Evolutionary conservation across 1,284 basidiomycete species (phyloP), one percentile per base, ranked within the genome.

Genomic region (Mycena citricolor): DNA sequence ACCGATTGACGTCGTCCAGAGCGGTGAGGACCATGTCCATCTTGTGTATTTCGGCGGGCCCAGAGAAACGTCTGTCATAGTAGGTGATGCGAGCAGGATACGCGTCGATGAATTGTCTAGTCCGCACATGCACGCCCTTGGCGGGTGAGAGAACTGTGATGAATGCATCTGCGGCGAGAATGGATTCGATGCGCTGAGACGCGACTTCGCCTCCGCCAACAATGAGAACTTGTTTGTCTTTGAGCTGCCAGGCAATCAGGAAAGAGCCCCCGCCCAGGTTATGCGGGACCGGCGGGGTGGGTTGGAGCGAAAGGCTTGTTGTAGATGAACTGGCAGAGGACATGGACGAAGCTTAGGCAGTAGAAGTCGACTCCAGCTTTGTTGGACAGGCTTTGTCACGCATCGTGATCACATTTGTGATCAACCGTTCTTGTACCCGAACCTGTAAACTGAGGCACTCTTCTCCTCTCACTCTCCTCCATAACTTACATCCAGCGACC

Each of bases 1-100:
- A 90, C 41, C 83, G 72, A 1, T 74, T 70, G 44, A 84, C 79
- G 63, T 97, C 86, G 69, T 98, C 94, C 38, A 98, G 85, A 11
- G 95, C 95, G 2, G 93, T 95, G 41, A 98, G 80, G 35, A 97
- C 91, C 86, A 99, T 90, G 65, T 94, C 90, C 55, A 81, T 81
- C 41, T 73, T 76, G 14, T 71, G 65, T 33, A 87, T 70, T 49
- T 89, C 83, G 19, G 70, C 68, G 5, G 70, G 61, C 22, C 76
- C 77, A 17, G 65, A 61, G 56, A 90, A 95, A 36, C 67, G 54
- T 39, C 90, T 81, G 60, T 90, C 79, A 52, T 79, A 70, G 66
- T 90, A 83, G 1, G 80, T 80, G 60, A 94, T 81, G 39, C 80
- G 77, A 46, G 76, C 60, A 3, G 75, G 60, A 39, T 73, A 66